Base-by-base conservation (phyloP, 2,329 filamentous ascomycete genomes). In the Scytalidium lignicola region DNA sequence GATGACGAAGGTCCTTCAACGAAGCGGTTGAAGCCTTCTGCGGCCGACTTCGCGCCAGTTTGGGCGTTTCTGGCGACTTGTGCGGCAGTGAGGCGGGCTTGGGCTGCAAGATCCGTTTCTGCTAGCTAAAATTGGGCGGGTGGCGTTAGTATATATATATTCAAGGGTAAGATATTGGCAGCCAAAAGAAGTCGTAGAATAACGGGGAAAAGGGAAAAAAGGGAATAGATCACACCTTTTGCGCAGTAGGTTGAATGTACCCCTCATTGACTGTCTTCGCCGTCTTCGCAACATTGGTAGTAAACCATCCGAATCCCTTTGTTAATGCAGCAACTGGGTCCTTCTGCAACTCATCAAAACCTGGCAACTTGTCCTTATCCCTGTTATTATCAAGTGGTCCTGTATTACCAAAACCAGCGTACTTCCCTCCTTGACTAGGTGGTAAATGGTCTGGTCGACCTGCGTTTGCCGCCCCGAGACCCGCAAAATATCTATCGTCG, bases 271-370 rank as follows among this genome's bases (percentile, higher is more conserved):
- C 86, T 15, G 82, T 88, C 74, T 95, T 95, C 32, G 91, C 93
- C 56, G 88, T 88, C 75, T 93, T 96, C 21, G 83, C 84, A 40
- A 97, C 90, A 12, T 89, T 90, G 28, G 82, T 86, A 17, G 90
- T 81, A 63, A 97, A 90, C 90, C 93, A 97, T 8, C 92, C 92
- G 62, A 97, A 95, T 0, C 92, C 88, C 70, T 95, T 96, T 22
- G 84, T 90, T 59, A 99, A 69, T 15, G 92, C 90, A 1, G 82
- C 91, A 54, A 97, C 75, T 0, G 93, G 91, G 65, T 99, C 93
- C 64, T 85, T 88, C 68, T 96, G 90, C 63, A 97, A 81, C 48
- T 97, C 92, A 48, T 93, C 86, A n/a, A 93, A 72, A 12, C 82
- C 82, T 0, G 87, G 88, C 21, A 87, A 70, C 1, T 64, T 69